Conservation (phyloP, 2,329 filamentous ascomycete genomes). For the Lasiodiplodia gonubiensis region DNA sequence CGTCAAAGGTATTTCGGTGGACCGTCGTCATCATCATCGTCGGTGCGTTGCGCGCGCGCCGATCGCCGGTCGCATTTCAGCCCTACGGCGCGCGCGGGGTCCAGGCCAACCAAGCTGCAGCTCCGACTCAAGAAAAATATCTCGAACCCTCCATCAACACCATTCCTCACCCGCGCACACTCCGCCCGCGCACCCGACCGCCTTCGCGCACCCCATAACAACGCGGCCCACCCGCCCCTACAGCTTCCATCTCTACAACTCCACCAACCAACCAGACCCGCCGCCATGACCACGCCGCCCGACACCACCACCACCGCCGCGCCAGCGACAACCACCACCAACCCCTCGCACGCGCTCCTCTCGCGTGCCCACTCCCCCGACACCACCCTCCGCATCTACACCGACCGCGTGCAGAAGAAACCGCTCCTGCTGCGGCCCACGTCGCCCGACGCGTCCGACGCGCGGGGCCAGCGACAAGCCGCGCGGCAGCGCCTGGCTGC, state of each 20-base stretch:
- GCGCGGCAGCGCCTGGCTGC: conserved; percentile 4
- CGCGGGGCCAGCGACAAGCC: conserved; percentile 55
- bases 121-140: not conserved
- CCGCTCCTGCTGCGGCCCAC: conserved; percentile 79
- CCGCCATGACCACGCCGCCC: not conserved
- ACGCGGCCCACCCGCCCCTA: not conserved
- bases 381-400: conserved; percentile 72
- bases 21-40: not conserved
- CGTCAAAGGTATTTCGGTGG: no score
- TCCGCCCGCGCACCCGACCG: not conserved
- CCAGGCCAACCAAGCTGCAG: not conserved
- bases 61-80: no score
- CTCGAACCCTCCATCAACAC: not conserved
- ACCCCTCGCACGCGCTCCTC: not conserved
- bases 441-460: conserved; percentile 65
- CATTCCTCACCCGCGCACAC: not conserved
- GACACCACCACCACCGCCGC: not conserved
- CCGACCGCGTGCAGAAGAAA: conserved; percentile 81
- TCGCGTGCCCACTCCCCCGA: conserved; percentile 58
- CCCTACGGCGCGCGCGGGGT: not conserved
- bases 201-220: not conserved
- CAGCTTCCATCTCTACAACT: not conserved
- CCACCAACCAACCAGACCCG: not conserved
- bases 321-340: not conserved
- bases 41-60: not conserved